Percentiles rank a stretch among this genome's conserved stretches.
Evolutionary conservation across 2,329 filamentous ascomycete genomes (phyloP).

Genomic region (Xylariales sp.): DNA sequence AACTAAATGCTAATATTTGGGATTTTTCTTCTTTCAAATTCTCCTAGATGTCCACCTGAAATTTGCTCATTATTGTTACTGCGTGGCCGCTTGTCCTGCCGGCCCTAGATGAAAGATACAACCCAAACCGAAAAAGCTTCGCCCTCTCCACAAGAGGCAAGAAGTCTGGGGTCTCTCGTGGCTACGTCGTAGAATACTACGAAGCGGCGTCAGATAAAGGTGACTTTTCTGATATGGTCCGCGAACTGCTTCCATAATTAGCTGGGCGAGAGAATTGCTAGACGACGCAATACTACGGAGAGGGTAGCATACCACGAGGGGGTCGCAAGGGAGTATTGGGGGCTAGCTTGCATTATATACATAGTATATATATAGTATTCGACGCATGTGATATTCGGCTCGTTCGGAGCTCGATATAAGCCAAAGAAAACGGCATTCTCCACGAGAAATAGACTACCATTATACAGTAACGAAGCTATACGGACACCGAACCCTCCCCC

Average conservation of each 20-base stretch:
- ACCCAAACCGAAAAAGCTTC: background rate
- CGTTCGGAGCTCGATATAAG: background rate
- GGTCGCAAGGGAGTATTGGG: conserved; percentile 10
- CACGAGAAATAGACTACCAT: background rate
- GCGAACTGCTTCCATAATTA: conserved; percentile 25
- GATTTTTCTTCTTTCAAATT: background rate
- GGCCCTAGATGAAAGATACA: background rate
- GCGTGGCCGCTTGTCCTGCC: background rate
- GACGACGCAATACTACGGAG: conserved; percentile 8
- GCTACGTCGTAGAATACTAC: conserved; percentile 14
- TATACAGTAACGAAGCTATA: background rate
- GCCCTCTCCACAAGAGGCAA: conserved; percentile 1
- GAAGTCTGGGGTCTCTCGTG: conserved; percentile 3
- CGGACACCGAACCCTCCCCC: background rate
- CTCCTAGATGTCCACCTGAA: background rate
- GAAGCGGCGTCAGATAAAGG: conserved; percentile 9
- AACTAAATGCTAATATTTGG: conserved; percentile 14
- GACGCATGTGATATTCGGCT: background rate
- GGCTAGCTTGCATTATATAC: conserved; percentile 4
- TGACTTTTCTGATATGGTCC: background rate
- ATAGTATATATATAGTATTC: conserved; percentile 3
- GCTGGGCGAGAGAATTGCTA: background rate
- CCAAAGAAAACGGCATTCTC: background rate
- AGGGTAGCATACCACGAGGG: background rate
- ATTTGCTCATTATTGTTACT: background rate